A percentile compares a stretch with the other conserved stretches of the same genome.
Conservation (phyloP, 768 basidiomycete species). For the Clavulina sp. region DNA sequence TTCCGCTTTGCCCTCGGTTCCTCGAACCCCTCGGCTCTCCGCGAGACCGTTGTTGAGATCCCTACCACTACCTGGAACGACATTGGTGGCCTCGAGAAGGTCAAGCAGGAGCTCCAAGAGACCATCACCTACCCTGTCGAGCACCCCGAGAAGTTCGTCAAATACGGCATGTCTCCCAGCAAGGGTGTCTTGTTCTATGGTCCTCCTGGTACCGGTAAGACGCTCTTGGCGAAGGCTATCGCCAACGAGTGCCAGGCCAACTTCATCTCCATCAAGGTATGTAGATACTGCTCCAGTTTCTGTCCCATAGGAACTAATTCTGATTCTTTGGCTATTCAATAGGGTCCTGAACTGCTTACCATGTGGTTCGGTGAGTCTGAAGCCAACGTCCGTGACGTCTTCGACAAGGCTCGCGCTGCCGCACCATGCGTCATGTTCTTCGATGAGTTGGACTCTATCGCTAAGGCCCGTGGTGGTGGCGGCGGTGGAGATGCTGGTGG, state of each 20-base stretch:
- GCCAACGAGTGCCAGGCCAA: constrained; percentile 99
- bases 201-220: constrained; percentile 99
- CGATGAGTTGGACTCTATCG: constrained; percentile 97
- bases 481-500: constrained; percentile 81
- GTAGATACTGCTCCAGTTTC: neutral
- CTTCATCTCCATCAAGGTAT: constrained; percentile 94
- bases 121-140: constrained; percentile 99
- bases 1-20: constrained; percentile 97
- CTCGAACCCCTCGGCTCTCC: constrained; percentile 94
- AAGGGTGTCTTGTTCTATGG: constrained; percentile 99
- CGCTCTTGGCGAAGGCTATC: constrained; percentile 93
- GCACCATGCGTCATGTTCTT: constrained; percentile 99
- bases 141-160: constrained; percentile 99
- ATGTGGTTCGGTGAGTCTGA: constrained; percentile 99
- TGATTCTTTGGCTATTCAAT: constrained; percentile 2
- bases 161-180: constrained; percentile 98
- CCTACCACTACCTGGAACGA: constrained; percentile 99
- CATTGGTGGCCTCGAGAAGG: constrained; percentile 97
- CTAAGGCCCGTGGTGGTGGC: constrained; percentile 89
- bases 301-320: neutral
- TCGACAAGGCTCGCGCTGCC: constrained; percentile 98
- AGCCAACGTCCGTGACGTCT: constrained; percentile 97
- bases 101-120: constrained; percentile 98
- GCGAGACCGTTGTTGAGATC: constrained; percentile 98
- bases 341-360: constrained; percentile 92